These are phyloP conservation scores for Powellomyces hirtus DNA, from an alignment of 192 early-diverging fungal genomes.

Conservation along the genomic window DNA sequence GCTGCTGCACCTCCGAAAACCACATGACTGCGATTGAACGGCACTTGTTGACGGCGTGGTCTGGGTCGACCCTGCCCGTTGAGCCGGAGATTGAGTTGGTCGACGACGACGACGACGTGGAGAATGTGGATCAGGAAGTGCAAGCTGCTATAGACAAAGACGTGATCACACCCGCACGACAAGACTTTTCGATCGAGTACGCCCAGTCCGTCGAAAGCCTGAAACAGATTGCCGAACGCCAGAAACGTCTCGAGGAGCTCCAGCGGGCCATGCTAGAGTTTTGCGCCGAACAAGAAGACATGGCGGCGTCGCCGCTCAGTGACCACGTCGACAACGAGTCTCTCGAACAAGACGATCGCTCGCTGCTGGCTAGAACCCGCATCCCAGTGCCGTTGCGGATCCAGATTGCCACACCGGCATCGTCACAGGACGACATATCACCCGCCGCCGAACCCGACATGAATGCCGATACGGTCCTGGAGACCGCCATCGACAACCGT, in stretches of 20 bases:
- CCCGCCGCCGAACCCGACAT: too few relatives aligned
- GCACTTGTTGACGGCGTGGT: neutral
- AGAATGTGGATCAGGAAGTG: neutral
- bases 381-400: too few relatives aligned
- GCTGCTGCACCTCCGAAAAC: neutral
- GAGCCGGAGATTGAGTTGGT: neutral
- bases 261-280: neutral
- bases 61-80: neutral
- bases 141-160: neutral
- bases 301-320: neutral
- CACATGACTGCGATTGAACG: neutral
- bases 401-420: too few relatives aligned
- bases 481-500: too few relatives aligned
- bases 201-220: neutral
- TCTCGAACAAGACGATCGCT: too few relatives aligned
- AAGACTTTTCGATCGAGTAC: too few relatives aligned
- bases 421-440: too few relatives aligned
- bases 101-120: neutral
- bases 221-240: neutral
- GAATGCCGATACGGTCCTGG: too few relatives aligned
- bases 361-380: too few relatives aligned
- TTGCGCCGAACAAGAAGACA: neutral
- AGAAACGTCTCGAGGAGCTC: neutral
- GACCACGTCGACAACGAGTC: neutral
- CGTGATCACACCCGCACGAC: too few relatives aligned